A percentile compares a stretch with the other conserved stretches of the same genome.
These are phyloP conservation scores for Balansia obtecta DNA, from an alignment of 2,329 filamentous ascomycete genomes.

Conservation along the genomic window DNA sequence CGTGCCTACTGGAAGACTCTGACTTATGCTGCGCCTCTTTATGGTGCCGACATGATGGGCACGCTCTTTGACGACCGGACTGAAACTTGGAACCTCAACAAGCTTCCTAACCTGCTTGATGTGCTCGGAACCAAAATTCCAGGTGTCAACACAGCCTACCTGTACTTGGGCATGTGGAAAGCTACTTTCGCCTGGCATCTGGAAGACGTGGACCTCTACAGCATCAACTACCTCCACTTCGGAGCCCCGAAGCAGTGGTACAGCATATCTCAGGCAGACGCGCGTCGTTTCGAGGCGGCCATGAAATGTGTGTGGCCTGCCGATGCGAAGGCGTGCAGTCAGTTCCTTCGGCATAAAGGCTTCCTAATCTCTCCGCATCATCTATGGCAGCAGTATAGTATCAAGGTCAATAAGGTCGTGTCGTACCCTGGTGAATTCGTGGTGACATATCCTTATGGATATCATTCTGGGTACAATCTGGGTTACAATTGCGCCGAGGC, in stretches of 20 bases:
- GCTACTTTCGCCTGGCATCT: slow-evolving; percentile 98
- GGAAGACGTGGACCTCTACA: slow-evolving; percentile 97
- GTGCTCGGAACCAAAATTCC: slow-evolving; percentile 91
- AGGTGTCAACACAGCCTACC: slow-evolving; percentile 93
- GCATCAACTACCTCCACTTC: slow-evolving; percentile 99
- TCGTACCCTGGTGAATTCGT: slow-evolving; percentile 97
- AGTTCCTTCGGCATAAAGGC: slow-evolving; percentile 94
- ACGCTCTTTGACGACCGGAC: slow-evolving; percentile 84
- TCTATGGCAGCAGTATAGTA: slow-evolving; percentile 77
- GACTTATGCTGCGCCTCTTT: slow-evolving; percentile 87
- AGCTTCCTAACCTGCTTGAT: slow-evolving; percentile 84
- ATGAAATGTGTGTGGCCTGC: slow-evolving; percentile 95
- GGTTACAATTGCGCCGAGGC: slow-evolving; percentile 98
- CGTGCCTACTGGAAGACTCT: slow-evolving; percentile 94
- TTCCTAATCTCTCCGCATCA: slow-evolving; percentile 90
- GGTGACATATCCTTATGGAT: slow-evolving; percentile 96
- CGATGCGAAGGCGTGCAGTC: slow-evolving; percentile 89
- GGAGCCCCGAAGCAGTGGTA: slow-evolving; percentile 99
- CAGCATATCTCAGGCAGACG: slow-evolving; percentile 93
- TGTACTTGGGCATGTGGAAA: slow-evolving; percentile 99
- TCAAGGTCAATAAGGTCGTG: slow-evolving; percentile 91
- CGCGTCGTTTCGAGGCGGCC: slow-evolving; percentile 79
- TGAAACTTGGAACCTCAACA: slow-evolving; percentile 85
- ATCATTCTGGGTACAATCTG: slow-evolving; percentile 94
- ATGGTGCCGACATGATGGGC: slow-evolving; percentile 92